These are phyloP conservation scores for Phytophthora agathidicida DNA, from an alignment of 352 stramenopile species.

Conservation along the genomic window DNA sequence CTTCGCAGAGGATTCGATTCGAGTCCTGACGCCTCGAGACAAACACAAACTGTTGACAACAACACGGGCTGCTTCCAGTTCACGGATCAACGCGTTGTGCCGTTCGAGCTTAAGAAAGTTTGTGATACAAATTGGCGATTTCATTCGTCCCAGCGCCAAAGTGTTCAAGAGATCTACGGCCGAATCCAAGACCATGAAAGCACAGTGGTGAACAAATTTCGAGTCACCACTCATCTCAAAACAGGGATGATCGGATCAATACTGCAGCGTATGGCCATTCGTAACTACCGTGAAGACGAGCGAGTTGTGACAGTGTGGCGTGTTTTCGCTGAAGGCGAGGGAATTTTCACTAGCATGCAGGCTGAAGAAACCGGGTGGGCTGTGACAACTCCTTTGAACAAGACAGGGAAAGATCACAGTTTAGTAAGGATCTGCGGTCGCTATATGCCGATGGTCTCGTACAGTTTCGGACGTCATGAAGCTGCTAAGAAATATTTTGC, in stretches of 20 bases:
- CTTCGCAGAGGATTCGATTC: too few species aligned
- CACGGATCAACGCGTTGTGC: not conserved
- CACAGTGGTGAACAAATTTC: constrained; percentile 11
- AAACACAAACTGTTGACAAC: not conserved
- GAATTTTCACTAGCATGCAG: constrained; percentile 15
- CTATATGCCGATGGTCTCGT: constrained; percentile 6
- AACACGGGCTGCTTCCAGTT: not conserved
- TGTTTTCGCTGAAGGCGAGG: constrained; percentile 20
- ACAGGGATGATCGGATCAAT: constrained; percentile 2
- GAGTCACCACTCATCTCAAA: not conserved
- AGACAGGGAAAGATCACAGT: not conserved
- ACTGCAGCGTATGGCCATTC: constrained; percentile 10
- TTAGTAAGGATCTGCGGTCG: constrained; percentile 5
- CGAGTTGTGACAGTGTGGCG: constrained; percentile 14
- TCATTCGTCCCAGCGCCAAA: constrained; percentile 2
- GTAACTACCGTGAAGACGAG: constrained; percentile 1
- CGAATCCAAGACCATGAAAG: constrained; percentile 3
- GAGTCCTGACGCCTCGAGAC: too few species aligned
- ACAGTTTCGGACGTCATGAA: not conserved
- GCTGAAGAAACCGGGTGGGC: constrained; percentile 25
- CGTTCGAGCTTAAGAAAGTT: not conserved
- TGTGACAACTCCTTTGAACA: constrained; percentile 6
- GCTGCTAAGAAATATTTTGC: constrained; percentile 4
- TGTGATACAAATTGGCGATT: constrained; percentile 13
- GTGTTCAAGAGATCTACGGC: constrained; percentile 4